Evolutionary conservation across 306 rosid genomes (phyloP), one percentile per base, ranked within the genome.

Genomic region (Trifolium dubium): DNA sequence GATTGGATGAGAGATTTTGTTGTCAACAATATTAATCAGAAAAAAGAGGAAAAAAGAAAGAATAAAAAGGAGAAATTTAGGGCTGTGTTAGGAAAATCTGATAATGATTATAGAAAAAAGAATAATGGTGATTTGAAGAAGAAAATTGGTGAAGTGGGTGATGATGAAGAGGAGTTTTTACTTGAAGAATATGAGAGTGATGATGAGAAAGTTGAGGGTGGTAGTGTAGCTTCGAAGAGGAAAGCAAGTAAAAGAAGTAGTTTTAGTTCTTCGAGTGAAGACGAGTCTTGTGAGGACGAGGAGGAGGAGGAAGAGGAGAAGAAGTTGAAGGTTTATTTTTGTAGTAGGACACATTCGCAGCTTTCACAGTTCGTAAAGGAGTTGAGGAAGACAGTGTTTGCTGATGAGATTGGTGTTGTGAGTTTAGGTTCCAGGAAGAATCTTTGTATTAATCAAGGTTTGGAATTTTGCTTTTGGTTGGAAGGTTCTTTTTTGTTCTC

Each of bases 301-400:
- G 85, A 81, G 43, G 88, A 83, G 3, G 77, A 81, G 62, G 85
- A 67, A 53, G 85, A 83, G 70, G 89, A 84, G 67, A 79, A 86
- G 82, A 86, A 69, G 78, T 76, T 85, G 30, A 87, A 88, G 85
- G 91, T 91, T 64, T 93, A 85, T 76, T 93, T 91, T 78, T 91
- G 98, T 64, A 91, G 97, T 76, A 85, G 97, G 79, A 91, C 98
- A 1, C 98, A 93, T 83, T 93, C 98, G 1, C 97, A 93, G 81
- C 98, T 93, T 64, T 93, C 97, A 1, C 97, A 93, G 81, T 93
- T 93, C 73, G 67, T 91, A 67, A 88, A 81, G 87, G 98, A 93
- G 87, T 82, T 93, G 55, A 76, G 79, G 81, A 93, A 72, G 86
- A 93, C 97, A 0, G 79, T 81, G 34, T 91, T 91, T 70, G 90